A percentile compares a stretch with the other conserved stretches of the same genome.
These are phyloP conservation scores for Carallia pectinifolia DNA, from an alignment of 345 rosid genomes.

Conservation along the genomic window DNA sequence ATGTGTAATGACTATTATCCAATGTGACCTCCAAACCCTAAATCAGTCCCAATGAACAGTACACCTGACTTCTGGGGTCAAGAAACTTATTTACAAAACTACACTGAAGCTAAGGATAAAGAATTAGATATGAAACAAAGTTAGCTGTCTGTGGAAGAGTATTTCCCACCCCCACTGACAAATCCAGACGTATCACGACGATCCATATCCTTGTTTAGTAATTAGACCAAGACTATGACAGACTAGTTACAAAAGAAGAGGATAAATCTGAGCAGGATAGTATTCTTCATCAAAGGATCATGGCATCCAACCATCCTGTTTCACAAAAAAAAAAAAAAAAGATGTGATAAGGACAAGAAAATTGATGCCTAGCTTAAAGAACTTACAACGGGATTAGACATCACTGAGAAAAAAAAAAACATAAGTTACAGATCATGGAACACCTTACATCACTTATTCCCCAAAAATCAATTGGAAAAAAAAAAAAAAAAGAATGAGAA, in stretches of 20 bases:
- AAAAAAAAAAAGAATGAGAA: too few species aligned
- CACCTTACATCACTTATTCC: too few species aligned
- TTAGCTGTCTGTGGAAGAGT: conserved; percentile 29
- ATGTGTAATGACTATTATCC: conserved; percentile 38
- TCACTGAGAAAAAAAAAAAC: too few species aligned
- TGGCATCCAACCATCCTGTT: conserved; percentile 28
- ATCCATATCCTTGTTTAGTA: conserved; percentile 40
- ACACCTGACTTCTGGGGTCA: conserved; percentile 59
- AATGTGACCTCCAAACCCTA: conserved; percentile 45
- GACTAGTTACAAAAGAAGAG: conserved; percentile 28
- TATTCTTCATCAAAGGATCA: conserved; percentile 27
- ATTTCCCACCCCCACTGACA: conserved; percentile 83
- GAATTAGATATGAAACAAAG: conserved; percentile 2
- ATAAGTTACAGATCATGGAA: too few species aligned
- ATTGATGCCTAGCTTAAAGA: neutral
- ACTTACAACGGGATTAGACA: too few species aligned
- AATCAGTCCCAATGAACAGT: conserved; percentile 36
- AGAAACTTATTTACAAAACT: conserved; percentile 55
- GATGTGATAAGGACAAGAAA: neutral
- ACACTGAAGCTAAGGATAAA: conserved; percentile 30
- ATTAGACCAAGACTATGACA: conserved; percentile 25
- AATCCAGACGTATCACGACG: conserved; percentile 90
- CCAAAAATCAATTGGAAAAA: too few species aligned
- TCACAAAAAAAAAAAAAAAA: neutral
- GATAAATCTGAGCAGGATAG: conserved; percentile 17